A percentile compares a stretch with the other conserved stretches of the same genome.
Conservation (phyloP, 768 basidiomycete genomes). For the Lentinula detonsa region DNA sequence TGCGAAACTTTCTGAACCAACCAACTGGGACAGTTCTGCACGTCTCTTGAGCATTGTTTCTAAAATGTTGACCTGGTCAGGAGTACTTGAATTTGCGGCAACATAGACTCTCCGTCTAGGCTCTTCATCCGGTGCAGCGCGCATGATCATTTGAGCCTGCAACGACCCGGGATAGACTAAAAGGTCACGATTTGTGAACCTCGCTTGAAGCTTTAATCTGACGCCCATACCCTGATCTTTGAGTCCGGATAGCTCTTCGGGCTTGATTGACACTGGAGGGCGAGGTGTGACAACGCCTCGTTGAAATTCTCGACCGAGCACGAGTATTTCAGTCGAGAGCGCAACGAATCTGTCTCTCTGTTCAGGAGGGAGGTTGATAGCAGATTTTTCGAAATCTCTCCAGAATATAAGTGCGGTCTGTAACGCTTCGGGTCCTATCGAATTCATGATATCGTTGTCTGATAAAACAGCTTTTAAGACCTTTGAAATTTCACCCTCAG, state of each 20-base stretch:
- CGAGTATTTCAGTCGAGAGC: slow-evolving; percentile 82
- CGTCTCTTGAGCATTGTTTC: slow-evolving; percentile 73
- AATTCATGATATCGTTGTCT: slow-evolving; percentile 59
- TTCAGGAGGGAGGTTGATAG: slow-evolving; percentile 77
- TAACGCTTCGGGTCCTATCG: slow-evolving; percentile 67
- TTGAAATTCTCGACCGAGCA: slow-evolving; percentile 83
- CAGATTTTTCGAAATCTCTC: slow-evolving; percentile 96
- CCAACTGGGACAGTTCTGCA: slow-evolving; percentile 75
- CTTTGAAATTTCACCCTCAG: slow-evolving; percentile 27
- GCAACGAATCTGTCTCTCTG: slow-evolving; percentile 81
- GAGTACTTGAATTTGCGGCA: slow-evolving; percentile 71
- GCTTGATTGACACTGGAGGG: slow-evolving; percentile 62
- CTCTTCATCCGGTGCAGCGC: slow-evolving; percentile 79
- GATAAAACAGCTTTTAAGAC: slow-evolving; percentile 65
- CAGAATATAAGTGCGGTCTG: slow-evolving; percentile 91
- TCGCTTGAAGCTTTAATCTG: slow-evolving; percentile 67
- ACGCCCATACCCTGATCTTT: slow-evolving; percentile 76
- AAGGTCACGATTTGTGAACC: slow-evolving; percentile 68
- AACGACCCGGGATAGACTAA: slow-evolving; percentile 80
- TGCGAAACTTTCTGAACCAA: slow-evolving; percentile 82
- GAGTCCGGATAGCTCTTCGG: slow-evolving; percentile 63
- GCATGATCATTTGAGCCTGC: slow-evolving; percentile 92
- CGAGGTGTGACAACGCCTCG: slow-evolving; percentile 57
- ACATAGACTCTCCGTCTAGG: slow-evolving; percentile 79
- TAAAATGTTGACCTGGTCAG: slow-evolving; percentile 68